phyloP scores from a whole-genome alignment of 75 land plant genomes.

The Gnetum montanum region DNA sequence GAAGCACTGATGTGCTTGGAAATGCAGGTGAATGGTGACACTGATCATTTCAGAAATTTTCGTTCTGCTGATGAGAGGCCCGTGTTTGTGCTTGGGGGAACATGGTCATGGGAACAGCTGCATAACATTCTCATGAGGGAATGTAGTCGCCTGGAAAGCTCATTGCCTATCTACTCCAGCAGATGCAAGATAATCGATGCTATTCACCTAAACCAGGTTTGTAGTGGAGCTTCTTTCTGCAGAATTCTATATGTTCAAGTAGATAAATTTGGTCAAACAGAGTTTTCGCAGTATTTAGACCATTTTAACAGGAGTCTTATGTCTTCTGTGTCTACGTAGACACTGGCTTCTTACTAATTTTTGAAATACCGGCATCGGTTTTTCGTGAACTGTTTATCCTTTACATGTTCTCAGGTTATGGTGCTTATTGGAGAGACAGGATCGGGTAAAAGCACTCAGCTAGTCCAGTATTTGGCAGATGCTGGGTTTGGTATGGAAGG shows the following conservation, averaged over 20 bases:
- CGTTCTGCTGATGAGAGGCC: background rate
- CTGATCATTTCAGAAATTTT: background rate
- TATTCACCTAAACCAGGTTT: constrained; percentile 42
- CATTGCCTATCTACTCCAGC: constrained; percentile 48
- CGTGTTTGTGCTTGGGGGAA: constrained; percentile 13
- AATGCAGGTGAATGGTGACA: constrained; percentile 1
- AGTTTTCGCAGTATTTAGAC: too few relatives aligned
- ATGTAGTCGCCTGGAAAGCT: constrained; percentile 35
- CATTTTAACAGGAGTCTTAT: too few relatives aligned
- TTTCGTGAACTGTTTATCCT: too few relatives aligned
- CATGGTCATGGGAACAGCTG: constrained; percentile 29
- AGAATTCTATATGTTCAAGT: too few relatives aligned
- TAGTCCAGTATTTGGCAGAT: constrained; percentile 74
- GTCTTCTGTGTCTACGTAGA: too few relatives aligned
- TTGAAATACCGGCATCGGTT: too few relatives aligned
- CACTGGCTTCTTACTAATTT: too few relatives aligned
- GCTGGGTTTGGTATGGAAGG: constrained; percentile 39
- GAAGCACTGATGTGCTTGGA: constrained; percentile 26
- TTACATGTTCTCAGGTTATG: too few relatives aligned
- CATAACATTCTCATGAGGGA: constrained; percentile 36
- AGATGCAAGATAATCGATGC: constrained; percentile 29
- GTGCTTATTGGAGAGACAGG: constrained; percentile 86
- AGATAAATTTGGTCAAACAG: too few relatives aligned
- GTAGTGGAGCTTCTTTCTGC: background rate
- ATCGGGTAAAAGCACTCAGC: constrained; percentile 83